Evolutionary conservation across 257 asterid species (phyloP).

Genomic region (Solanum peruvianum): DNA sequence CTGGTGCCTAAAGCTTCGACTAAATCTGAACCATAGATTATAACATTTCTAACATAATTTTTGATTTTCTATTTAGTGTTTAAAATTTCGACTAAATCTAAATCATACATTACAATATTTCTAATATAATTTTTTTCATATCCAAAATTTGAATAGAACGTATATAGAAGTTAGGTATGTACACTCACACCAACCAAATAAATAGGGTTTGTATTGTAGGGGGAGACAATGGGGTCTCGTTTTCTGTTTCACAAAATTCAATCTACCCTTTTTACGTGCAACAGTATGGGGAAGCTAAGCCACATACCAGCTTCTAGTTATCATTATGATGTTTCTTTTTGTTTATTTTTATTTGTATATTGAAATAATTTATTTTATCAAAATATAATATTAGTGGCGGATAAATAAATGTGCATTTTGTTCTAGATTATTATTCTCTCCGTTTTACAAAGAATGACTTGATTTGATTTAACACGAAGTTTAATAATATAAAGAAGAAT

Average conservation of each 20-base stretch:
- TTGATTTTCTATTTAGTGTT: accelerated
- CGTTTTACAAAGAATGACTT: no score
- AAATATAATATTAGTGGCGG: no score
- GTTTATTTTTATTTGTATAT: no score
- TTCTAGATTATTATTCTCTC: not conserved
- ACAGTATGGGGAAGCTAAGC: not conserved
- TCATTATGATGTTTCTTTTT: not conserved
- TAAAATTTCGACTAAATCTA: accelerated
- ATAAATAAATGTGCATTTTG: no score
- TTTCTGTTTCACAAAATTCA: not conserved
- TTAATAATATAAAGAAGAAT: no score
- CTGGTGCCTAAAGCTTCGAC: accelerated
- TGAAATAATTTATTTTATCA: no score
- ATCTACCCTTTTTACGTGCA: not conserved
- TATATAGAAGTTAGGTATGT: not conserved
- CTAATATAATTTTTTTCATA: no score
- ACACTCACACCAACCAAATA: not conserved
- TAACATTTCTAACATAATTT: accelerated
- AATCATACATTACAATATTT: accelerated
- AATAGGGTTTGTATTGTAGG: not conserved
- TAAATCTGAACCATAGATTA: no score
- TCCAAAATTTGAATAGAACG: accelerated
- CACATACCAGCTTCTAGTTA: not conserved
- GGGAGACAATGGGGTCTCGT: not conserved
- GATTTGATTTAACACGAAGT: no score